Conservation (phyloP, 148 eudicot species). For the Camellia lanceoleosa region DNA sequence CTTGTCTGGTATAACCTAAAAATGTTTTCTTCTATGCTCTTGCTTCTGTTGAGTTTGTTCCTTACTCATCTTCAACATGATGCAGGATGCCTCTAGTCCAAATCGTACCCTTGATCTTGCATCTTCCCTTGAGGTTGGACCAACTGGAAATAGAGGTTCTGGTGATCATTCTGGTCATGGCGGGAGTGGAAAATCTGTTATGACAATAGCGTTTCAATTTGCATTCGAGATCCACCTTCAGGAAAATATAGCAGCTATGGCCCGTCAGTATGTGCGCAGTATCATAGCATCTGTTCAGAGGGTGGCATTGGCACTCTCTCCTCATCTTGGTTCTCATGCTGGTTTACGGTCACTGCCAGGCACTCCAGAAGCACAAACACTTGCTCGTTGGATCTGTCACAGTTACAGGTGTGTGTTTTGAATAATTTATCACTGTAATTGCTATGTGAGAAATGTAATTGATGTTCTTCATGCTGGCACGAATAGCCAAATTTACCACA, state of each 20-base stretch:
- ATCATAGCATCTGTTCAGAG: conserved; percentile 74
- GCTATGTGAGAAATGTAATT: background rate
- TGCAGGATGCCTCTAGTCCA: conserved; percentile 74
- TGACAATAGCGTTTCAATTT: conserved; percentile 88
- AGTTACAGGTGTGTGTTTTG: conserved; percentile 50
- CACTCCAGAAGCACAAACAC: conserved; percentile 71
- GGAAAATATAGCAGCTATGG: conserved; percentile 71
- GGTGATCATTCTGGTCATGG: conserved; percentile 32
- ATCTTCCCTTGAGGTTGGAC: conserved; percentile 83
- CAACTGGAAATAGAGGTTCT: conserved; percentile 39
- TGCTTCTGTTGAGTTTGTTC: background rate
- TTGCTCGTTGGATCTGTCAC: conserved; percentile 75
- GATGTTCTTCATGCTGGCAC: background rate
- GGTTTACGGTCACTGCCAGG: conserved; percentile 44
- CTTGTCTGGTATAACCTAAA: background rate
- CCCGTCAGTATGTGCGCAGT: conserved; percentile 72
- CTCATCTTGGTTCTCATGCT: conserved; percentile 40
- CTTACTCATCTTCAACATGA: background rate
- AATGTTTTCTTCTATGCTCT: background rate
- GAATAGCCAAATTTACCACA: background rate
- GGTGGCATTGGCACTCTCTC: conserved; percentile 71
- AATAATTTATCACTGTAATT: background rate
- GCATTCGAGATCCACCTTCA: conserved; percentile 75
- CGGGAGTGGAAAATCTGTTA: conserved; percentile 60
- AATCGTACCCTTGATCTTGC: conserved; percentile 91